Evolutionary conservation across 192 early-diverging fungal species (phyloP).

Genomic region (Entomortierella chlamydospora): DNA sequence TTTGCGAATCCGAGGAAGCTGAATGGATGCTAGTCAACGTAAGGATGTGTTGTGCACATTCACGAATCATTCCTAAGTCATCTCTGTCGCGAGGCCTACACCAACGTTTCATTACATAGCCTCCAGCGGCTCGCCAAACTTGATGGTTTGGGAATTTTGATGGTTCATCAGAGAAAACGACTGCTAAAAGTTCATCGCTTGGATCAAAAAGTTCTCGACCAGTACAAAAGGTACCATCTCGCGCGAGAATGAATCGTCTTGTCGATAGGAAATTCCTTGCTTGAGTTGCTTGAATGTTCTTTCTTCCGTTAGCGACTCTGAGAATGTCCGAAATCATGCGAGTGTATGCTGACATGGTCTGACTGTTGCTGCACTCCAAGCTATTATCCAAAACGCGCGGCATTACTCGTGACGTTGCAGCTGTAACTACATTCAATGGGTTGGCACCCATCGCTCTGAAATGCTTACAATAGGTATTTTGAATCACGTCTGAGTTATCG

Average conservation of each 20-base stretch:
- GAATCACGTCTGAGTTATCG: not conserved
- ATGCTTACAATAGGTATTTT: not conserved
- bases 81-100: not conserved
- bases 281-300: not conserved
- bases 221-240: not conserved
- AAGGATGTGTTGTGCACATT: not conserved
- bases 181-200: not conserved
- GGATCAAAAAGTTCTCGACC: not conserved
- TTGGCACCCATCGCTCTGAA: conserved; percentile 7
- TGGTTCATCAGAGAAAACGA: not conserved
- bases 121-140: no score
- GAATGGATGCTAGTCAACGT: not conserved
- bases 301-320: not conserved
- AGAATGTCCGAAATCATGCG: not conserved
- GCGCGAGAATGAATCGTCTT: not conserved
- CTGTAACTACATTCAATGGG: not conserved
- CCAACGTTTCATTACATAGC: no score
- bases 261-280: not conserved
- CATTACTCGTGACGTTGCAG: not conserved
- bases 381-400: not conserved
- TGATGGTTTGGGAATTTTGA: not conserved
- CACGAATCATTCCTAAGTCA: not conserved
- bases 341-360: not conserved
- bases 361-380: not conserved
- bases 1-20: not conserved